Percentiles rank a stretch among this genome's conserved stretches.
These are phyloP conservation scores for Dianthus caryophyllus DNA, from an alignment of 148 eudicot species.

Conservation along the genomic window DNA sequence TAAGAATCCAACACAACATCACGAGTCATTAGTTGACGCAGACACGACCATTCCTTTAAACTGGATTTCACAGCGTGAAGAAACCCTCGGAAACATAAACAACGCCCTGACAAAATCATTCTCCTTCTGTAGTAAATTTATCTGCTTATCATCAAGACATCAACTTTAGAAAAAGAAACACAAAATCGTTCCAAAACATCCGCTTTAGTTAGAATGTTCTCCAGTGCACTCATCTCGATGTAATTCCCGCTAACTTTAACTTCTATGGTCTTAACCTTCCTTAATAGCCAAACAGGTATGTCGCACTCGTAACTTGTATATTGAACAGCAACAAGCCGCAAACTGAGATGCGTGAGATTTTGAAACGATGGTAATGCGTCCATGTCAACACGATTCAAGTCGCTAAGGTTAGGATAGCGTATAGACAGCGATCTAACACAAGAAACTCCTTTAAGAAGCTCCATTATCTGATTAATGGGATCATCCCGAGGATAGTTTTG, in stretches of 20 bases:
- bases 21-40: not conserved
- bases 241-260: not conserved
- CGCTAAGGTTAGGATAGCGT: not conserved
- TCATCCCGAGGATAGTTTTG: not conserved
- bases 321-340: not conserved
- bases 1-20: too few species aligned
- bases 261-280: not conserved
- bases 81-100: not conserved
- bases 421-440: not conserved
- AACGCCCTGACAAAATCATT: not conserved
- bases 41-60: not conserved
- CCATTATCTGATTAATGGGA: not conserved
- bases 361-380: not conserved
- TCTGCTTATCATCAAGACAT: not conserved
- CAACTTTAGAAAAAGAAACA: too few species aligned
- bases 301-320: not conserved
- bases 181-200: not conserved
- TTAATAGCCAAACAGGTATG: not conserved
- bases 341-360: not conserved
- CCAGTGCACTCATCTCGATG: not conserved
- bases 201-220: not conserved
- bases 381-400: not conserved
- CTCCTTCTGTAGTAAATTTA: not conserved
- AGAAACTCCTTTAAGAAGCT: not conserved
- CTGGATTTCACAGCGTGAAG: constrained; percentile 6